Evolutionary conservation across 2,329 filamentous ascomycete species (phyloP).

Genomic region (Apiospora aurea): DNA sequence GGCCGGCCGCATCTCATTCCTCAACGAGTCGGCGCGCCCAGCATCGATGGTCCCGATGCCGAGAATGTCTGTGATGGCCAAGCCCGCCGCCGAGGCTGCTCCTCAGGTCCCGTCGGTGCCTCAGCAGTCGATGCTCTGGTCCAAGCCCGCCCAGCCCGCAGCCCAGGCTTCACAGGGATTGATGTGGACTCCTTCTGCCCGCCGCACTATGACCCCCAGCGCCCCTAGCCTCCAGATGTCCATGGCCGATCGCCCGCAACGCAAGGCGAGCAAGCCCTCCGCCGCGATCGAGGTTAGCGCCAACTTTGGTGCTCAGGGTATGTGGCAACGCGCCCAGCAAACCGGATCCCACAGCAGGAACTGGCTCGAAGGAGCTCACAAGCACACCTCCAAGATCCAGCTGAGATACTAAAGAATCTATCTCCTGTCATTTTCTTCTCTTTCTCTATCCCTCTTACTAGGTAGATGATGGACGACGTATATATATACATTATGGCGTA

Average conservation of each 20-base stretch:
- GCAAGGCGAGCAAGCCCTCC: constrained; percentile 23
- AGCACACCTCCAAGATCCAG: constrained; percentile 7
- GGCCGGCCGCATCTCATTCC: constrained; percentile 15
- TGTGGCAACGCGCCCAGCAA: constrained; percentile 33
- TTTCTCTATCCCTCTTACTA: background rate
- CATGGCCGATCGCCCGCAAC: background rate
- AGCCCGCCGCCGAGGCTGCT: background rate
- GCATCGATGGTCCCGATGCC: background rate
- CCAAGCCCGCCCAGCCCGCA: constrained; percentile 24
- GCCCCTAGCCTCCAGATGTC: constrained; percentile 5
- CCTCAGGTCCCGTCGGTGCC: background rate
- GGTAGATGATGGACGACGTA: constrained; percentile 6
- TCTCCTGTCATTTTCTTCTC: background rate
- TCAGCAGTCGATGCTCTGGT: constrained; percentile 31
- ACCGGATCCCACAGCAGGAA: background rate
- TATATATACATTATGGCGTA: background rate
- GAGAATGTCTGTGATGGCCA: constrained; percentile 8
- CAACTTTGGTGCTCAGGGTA: constrained; percentile 32
- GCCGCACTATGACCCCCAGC: background rate
- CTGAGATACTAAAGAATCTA: constrained; percentile 12
- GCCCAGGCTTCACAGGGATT: background rate
- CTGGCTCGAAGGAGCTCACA: constrained; percentile 2
- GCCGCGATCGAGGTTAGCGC: constrained; percentile 25
- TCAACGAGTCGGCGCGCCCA: background rate
- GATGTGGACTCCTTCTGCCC: constrained; percentile 29